These are phyloP conservation scores for Parietichytrium sp. DNA, from an alignment of 108 stramenopile species.

Conservation along the genomic window DNA sequence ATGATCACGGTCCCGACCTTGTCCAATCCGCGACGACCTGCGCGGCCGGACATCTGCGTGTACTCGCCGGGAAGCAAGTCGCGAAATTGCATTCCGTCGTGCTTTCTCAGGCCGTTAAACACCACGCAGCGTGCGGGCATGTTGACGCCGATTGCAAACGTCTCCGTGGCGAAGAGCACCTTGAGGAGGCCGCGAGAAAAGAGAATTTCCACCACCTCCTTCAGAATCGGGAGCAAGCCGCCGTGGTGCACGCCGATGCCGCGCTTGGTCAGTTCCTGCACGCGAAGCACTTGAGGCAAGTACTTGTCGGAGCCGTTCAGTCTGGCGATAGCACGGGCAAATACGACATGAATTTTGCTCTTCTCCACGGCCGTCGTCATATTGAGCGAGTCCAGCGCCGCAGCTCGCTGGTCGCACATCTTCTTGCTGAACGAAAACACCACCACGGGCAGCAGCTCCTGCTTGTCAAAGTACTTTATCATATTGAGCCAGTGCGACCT, in stretches of 20 bases:
- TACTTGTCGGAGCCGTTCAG: slow-evolving; percentile 75
- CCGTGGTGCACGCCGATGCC: slow-evolving; percentile 96
- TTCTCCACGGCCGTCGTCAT: slow-evolving; percentile 80
- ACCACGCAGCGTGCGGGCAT: slow-evolving; percentile 95
- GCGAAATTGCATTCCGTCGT: slow-evolving; percentile 85
- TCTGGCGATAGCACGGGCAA: slow-evolving; percentile 73
- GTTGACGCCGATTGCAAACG: slow-evolving; percentile 99
- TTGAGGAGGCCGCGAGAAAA: slow-evolving; percentile 88
- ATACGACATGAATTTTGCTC: slow-evolving; percentile 68
- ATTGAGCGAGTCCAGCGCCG: slow-evolving; percentile 75
- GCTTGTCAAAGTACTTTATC: slow-evolving; percentile 72
- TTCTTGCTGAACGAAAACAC: slow-evolving; percentile 96
- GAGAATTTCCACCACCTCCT: slow-evolving; percentile 91
- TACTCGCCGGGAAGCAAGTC: slow-evolving; percentile 75
- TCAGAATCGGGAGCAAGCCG: slow-evolving; percentile 92
- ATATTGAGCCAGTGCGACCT: slow-evolving; percentile 66
- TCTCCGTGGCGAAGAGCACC: slow-evolving; percentile 93
- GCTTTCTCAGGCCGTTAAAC: slow-evolving; percentile 89
- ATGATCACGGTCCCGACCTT: slow-evolving; percentile 75
- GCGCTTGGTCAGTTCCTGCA: slow-evolving; percentile 78
- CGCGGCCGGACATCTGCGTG: slow-evolving; percentile 97
- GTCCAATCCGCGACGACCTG: slow-evolving; percentile 93
- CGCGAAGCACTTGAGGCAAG: slow-evolving; percentile 84
- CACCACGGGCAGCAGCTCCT: slow-evolving; percentile 86
- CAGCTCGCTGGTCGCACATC: slow-evolving; percentile 91